Base-by-base conservation (phyloP, 495 filamentous ascomycete genomes). In the Talaromyces nanjingensis region DNA sequence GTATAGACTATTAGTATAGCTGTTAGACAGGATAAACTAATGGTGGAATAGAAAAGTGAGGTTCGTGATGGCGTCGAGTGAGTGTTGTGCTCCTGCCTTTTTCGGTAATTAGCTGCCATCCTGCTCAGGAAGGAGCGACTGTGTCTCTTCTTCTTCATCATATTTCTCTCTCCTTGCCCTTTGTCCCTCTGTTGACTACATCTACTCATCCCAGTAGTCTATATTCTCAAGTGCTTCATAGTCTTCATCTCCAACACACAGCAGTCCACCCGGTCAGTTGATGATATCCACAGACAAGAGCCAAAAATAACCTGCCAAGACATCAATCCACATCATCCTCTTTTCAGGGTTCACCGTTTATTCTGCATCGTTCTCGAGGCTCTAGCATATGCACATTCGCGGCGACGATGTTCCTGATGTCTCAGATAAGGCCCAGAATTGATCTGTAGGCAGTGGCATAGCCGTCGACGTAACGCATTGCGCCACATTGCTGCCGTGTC, bases 81-180 rank as follows among this genome's bases (percentile, higher is more conserved):
- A 24, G 27, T 57, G 27, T 59, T 59, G 52, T 59, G 56, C 56
- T 59, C 56, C 29, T 59, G 27, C 56, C 56, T 20, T 25, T 24
- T 59, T 59, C n/a, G 29, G 56, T 37, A 59, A 59, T 59, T 25
- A 59, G 53, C 53, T 56, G 8, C 16, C 54, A 22, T 31, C 12
- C 54, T 6, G 54, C 24, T 9, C 7, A 57, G 56, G 56, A 59
- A 59, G 31, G 56, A 37, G 56, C 56, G 14, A 42, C 22, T 31
- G 11, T 29, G 22, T 27, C 27, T 56, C 24, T 31, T 27, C 53
- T 3, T 56, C 53, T 1, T 56, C 24, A 16, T 29, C 53, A n/a
- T 12, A 2, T 27, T 56, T 6, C 27, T 29, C 53, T 29, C 53
- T 29, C n/a, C n/a, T 16, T 6, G 1, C 14, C 3, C 12, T 54